Percentiles rank a stretch among this genome's conserved stretches.
phyloP scores from a whole-genome alignment of 1,284 basidiomycete species.

The Trichosporon ovoides region DNA sequence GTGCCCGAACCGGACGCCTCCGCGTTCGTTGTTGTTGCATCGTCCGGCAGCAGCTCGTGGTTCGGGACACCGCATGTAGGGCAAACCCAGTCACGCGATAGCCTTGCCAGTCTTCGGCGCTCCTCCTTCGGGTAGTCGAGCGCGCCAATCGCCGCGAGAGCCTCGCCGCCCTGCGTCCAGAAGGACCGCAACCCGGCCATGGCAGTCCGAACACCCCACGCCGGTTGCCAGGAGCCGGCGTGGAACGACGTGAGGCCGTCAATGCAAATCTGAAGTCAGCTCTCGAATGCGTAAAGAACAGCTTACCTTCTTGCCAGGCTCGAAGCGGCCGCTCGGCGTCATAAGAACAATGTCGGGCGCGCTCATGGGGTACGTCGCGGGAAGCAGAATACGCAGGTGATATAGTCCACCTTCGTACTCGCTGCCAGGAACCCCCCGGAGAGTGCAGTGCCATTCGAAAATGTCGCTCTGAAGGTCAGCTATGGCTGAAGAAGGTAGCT shows the following conservation, averaged over 20 bases:
- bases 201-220: constrained; percentile 95
- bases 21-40: not conserved
- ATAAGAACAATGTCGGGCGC: constrained; percentile 91
- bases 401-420: constrained; percentile 87
- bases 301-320: constrained; percentile 85
- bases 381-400: constrained; percentile 84
- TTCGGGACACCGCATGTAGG: constrained; percentile 67
- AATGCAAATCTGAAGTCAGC: constrained; percentile 70
- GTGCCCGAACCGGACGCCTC: not conserved
- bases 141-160: constrained; percentile 83
- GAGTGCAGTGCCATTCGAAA: constrained; percentile 91
- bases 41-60: constrained; percentile 57
- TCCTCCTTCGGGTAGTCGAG: constrained; percentile 74
- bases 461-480: constrained; percentile 38
- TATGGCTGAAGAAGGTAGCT: not conserved
- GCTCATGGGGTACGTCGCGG: constrained; percentile 88
- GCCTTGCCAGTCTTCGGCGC: constrained; percentile 68
- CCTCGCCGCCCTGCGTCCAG: constrained; percentile 81
- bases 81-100: constrained; percentile 79
- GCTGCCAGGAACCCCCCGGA: constrained; percentile 77
- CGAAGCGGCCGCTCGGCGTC: constrained; percentile 91
- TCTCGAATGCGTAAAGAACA: not conserved
- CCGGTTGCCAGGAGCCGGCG: constrained; percentile 73
- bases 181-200: constrained; percentile 87
- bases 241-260: constrained; percentile 72